A percentile compares a stretch with the other conserved stretches of the same genome.
Conservation (phyloP, 805 yeast species). For the Saccharomycopsis sp. region DNA sequence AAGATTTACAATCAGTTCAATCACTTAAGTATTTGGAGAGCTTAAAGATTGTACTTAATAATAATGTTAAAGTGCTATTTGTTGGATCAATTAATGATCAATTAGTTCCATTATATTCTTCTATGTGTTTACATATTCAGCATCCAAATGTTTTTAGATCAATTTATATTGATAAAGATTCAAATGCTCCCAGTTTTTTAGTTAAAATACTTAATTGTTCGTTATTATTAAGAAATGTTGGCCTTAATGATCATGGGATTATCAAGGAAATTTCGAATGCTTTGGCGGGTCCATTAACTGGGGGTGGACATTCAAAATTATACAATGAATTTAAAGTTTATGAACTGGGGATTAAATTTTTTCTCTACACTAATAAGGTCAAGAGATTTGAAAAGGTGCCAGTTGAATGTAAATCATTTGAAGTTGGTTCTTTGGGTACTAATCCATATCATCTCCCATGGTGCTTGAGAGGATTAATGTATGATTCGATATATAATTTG, state of each 20-base stretch:
- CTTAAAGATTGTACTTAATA: constrained; percentile 52
- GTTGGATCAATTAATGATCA: constrained; percentile 93
- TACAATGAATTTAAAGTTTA: constrained; percentile 84
- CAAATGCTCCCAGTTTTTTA: constrained; percentile 74
- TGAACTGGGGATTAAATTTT: constrained; percentile 66
- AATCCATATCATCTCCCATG: constrained; percentile 90
- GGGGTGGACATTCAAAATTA: constrained; percentile 89
- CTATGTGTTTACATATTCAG: constrained; percentile 69
- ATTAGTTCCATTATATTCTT: constrained; percentile 85
- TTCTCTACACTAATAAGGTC: constrained; percentile 49
- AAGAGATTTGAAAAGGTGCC: constrained; percentile 27
- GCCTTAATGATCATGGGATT: constrained; percentile 79
- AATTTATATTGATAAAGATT: constrained; percentile 77
- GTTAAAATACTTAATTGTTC: constrained; percentile 68
- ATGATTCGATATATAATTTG: constrained; percentile 49
- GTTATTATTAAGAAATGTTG: constrained; percentile 65
- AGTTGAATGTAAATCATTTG: constrained; percentile 35
- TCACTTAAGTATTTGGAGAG: constrained; percentile 66
- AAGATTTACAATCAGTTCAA: constrained; percentile 63
- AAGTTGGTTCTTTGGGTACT: constrained; percentile 56
- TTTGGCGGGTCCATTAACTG: constrained; percentile 85
- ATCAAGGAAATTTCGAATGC: constrained; percentile 74
- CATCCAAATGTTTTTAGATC: constrained; percentile 92
- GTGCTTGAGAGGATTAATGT: constrained; percentile 80
- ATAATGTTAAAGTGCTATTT: constrained; percentile 71